Evolutionary conservation across 345 rosid species (phyloP), one percentile per base, ranked within the genome.

Genomic region (Hevea brasiliensis): DNA sequence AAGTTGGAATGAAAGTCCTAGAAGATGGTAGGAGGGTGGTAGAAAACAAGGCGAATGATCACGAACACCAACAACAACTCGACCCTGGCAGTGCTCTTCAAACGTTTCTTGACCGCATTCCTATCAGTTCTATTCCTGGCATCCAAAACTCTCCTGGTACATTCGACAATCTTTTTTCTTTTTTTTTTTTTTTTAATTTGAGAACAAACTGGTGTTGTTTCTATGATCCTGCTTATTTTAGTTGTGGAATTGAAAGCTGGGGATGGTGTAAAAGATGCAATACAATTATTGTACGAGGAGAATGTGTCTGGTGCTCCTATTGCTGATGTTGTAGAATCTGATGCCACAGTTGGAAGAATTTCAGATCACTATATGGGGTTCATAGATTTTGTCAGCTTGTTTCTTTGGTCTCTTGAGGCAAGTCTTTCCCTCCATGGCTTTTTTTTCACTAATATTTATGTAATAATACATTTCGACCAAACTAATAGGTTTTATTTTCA

Each of bases 381-480:
- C 69, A 68, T 83, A 5, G 84, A 82, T 74, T 75, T 87, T 42
- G 65, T 81, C 6, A 69, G 76, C 64, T 44, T 83, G 77, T 64
- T 87, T 77, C 84, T 81, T 51, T 81, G 88, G 90, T 79, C 79
- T 74, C 71, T 81, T 40, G 70, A 76, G 86, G 86, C 80, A 64
- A 40, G 7, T 56, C 61, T 41, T 26, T 29, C 45, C 7, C 44
- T 3, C 5, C 24, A 48, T 47, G 14, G 3, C n/a, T n/a, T n/a
- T n/a, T n/a, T n/a, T n/a, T n/a, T n/a, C n/a, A n/a, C n/a, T n/a
- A n/a, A n/a, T n/a, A n/a, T n/a, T n/a, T n/a, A n/a, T n/a, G n/a
- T n/a, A n/a, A n/a, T n/a, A n/a, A n/a, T n/a, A n/a, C n/a, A n/a
- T n/a, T n/a, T n/a, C n/a, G n/a, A 64, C 10, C 23, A 26, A 26